Percentiles rank a stretch among this genome's conserved stretches.
Conservation (phyloP, 23 red algal genomes). For the Cyanidiococcus yangmingshanensis region DNA sequence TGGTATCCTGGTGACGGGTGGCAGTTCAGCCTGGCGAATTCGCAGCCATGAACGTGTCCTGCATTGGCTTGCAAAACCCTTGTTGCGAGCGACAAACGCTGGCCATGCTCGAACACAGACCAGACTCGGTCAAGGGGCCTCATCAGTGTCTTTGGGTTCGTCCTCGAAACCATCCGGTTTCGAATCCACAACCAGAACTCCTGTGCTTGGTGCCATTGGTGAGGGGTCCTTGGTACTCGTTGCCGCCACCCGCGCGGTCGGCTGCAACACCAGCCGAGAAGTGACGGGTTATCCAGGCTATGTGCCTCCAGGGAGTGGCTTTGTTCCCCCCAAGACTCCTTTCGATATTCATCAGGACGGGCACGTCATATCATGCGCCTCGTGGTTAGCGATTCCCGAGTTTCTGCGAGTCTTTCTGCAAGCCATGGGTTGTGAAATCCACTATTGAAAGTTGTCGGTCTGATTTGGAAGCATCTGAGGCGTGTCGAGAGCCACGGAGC, state of each 20-base stretch:
- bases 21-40: not conserved
- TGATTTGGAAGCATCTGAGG: too few relatives aligned
- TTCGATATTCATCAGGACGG: constrained; percentile 15
- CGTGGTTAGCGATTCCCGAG: constrained; percentile 1
- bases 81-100: not conserved
- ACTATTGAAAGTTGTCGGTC: too few relatives aligned
- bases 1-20: constrained; percentile 3
- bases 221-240: constrained; percentile 5
- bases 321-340: not conserved
- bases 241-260: not conserved
- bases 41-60: constrained; percentile 7
- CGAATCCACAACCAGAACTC: not conserved
- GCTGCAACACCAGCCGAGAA: not conserved
- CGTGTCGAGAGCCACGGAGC: too few relatives aligned
- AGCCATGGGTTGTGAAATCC: not conserved
- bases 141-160: not conserved
- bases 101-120: not conserved
- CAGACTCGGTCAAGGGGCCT: too few relatives aligned
- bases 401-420: not conserved
- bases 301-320: constrained; percentile 13
- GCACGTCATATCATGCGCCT: not conserved
- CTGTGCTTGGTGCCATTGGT: constrained; percentile 5
- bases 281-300: constrained; percentile 13
- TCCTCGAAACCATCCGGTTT: not conserved
- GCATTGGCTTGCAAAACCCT: not conserved